Percentiles rank a stretch among this genome's conserved stretches.
Conservation (phyloP, 2,329 filamentous ascomycete species). For the Fusarium heterosporum region DNA sequence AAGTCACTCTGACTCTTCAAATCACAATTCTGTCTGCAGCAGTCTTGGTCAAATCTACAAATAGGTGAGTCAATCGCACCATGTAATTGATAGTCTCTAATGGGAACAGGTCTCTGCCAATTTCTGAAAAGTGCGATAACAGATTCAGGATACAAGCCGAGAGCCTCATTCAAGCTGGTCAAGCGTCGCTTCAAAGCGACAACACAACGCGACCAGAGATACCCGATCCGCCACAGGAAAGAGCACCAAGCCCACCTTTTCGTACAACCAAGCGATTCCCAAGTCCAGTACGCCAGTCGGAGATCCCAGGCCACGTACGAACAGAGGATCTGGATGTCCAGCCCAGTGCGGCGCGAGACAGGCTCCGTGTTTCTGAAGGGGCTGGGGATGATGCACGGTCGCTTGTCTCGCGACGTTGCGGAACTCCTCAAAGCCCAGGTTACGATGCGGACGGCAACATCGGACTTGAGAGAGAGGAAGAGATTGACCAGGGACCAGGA, state of each 20-base stretch:
- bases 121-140: neutral
- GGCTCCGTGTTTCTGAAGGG: neutral
- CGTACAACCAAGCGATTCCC: constrained; percentile 20
- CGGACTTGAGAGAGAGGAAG: too few relatives aligned
- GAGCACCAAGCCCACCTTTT: constrained; percentile 28
- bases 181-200: constrained; percentile 26
- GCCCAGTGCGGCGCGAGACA: neutral
- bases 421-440: neutral
- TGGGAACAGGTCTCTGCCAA: neutral
- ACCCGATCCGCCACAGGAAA: constrained; percentile 1
- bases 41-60: constrained; percentile 15
- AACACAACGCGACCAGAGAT: neutral
- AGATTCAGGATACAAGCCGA: constrained; percentile 31
- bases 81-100: neutral
- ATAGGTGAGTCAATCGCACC: neutral
- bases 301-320: constrained; percentile 15
- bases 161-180: constrained; percentile 28
- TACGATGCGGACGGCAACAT: neutral
- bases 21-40: constrained; percentile 25
- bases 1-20: constrained; percentile 23
- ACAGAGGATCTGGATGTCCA: constrained; percentile 20
- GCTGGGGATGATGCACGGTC: constrained; percentile 5
- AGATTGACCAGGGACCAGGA: too few relatives aligned
- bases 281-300: constrained; percentile 17
- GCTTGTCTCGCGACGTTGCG: neutral